Evolutionary conservation across 2,329 filamentous ascomycete genomes (phyloP), one percentile per base, ranked within the genome.

Genomic region (Aspergillus tamarii): DNA sequence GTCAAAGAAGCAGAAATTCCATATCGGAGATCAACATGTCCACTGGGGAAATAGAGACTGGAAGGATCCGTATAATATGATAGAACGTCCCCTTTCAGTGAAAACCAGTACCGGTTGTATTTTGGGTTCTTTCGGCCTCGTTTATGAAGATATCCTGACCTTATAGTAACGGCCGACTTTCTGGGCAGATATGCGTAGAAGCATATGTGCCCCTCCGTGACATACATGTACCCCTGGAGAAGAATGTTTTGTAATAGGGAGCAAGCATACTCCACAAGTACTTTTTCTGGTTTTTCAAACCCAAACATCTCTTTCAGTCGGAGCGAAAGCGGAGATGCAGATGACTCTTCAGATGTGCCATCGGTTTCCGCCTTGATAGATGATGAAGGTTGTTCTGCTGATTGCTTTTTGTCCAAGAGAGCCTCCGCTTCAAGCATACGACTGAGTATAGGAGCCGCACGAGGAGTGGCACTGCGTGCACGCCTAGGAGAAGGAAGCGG

Each of bases 161-260:
- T 98, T 68, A 89, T 87, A 21, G 91, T 86, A 60, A 89, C 85
- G 69, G 91, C 88, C 58, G 91, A 88, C 84, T 95, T 97, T 83
- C 94, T 96, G 8, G 93, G 93, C n/a, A 98, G 85, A 75, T 97
- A 97, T 45, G 95, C 93, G 75, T 97, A 98, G 77, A 98, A 99
- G 80, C 94, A 97, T 65, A 98, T 91, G 75, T 99, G 95, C 70
- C 90, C 91, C 65, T 91, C 85, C 0, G 95, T 98, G 73, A 99
- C 92, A 80, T 98, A 98, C 85, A 99, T 90, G 76, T 95, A 97
- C 7, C 95, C 95, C 75, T 97, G 93, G 10, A 98, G 85, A 34
- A 98, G 83, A 52, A 97, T 93, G 73, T 91, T 97, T 76, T 97
- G 93, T 39, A 98, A 81, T 45, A 98, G 82, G 89, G 93, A 97